These are phyloP conservation scores for Gonapodya sp. DNA, from an alignment of 192 early-diverging fungal species.

Conservation along the genomic window DNA sequence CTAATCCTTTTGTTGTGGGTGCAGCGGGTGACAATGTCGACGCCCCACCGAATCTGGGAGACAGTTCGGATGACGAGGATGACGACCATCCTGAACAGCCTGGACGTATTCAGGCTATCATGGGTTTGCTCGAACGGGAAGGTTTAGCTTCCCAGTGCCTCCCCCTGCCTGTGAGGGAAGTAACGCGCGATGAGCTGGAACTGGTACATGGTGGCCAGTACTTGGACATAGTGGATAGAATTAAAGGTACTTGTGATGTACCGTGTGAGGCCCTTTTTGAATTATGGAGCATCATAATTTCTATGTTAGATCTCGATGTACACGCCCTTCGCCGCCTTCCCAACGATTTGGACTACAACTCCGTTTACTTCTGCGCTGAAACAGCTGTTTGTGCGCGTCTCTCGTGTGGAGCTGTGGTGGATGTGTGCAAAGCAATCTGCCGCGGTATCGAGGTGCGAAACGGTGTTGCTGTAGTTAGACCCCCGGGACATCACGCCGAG, in stretches of 20 bases:
- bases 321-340: conserved; percentile 34
- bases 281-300: conserved; percentile 14
- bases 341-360: conserved; percentile 34
- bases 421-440: conserved; percentile 61
- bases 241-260: conserved; percentile 23
- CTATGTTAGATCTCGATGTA: conserved; percentile 28
- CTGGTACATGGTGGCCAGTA: conserved; percentile 43
- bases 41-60: not conserved
- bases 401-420: conserved; percentile 66
- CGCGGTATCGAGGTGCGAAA: conserved; percentile 45
- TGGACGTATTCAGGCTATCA: conserved; percentile 58
- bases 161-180: conserved; percentile 31
- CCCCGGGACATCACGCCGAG: conserved; percentile 92
- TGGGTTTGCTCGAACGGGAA: conserved; percentile 34
- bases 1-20: not conserved
- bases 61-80: conserved; percentile 24
- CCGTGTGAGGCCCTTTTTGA: not conserved
- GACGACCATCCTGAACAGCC: conserved; percentile 70
- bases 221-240: conserved; percentile 32
- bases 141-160: conserved; percentile 35
- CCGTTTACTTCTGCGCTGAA: conserved; percentile 59
- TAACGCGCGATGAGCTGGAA: conserved; percentile 34
- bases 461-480: conserved; percentile 80
- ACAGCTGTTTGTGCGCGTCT: conserved; percentile 54
- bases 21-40: not conserved